phyloP scores from a whole-genome alignment of 257 asterid genomes.

The Cruciata laevipes region DNA sequence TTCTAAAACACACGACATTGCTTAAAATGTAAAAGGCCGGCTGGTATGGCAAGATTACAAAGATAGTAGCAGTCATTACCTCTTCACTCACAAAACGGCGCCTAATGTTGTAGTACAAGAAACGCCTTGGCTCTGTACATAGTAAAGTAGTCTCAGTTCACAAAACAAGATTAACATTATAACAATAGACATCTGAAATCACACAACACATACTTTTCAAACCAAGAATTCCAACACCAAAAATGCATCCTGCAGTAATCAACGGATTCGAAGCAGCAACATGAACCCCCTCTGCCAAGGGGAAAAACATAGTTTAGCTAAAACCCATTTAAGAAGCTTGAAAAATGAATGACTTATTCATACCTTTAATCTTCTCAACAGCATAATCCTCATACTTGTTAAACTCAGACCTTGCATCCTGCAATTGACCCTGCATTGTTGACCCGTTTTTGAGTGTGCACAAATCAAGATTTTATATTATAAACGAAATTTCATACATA shows the following conservation, averaged over 20 bases:
- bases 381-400: conserved; percentile 57
- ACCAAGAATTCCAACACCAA: conserved; percentile 62
- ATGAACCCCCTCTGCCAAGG: conserved; percentile 59
- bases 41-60: not conserved
- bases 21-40: not conserved
- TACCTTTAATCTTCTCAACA: conserved; percentile 76
- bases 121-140: conserved; percentile 64
- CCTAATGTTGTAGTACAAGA: conserved; percentile 58
- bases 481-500: no score
- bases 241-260: conserved; percentile 52
- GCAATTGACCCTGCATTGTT: conserved; percentile 56
- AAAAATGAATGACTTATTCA: conserved; percentile 4
- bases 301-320: conserved; percentile 12
- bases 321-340: conserved; percentile 9
- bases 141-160: conserved; percentile 5
- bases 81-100: conserved; percentile 61
- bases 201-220: conserved; percentile 53
- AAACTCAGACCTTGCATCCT: conserved; percentile 66
- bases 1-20: not conserved
- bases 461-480: not conserved
- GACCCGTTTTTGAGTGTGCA: not conserved
- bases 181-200: not conserved
- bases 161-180: no score
- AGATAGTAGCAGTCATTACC: conserved; percentile 30
- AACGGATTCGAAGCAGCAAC: conserved; percentile 62